These are phyloP conservation scores for Scheffersomyces stambukii DNA, from an alignment of 1,139 yeast species.

Conservation along the genomic window DNA sequence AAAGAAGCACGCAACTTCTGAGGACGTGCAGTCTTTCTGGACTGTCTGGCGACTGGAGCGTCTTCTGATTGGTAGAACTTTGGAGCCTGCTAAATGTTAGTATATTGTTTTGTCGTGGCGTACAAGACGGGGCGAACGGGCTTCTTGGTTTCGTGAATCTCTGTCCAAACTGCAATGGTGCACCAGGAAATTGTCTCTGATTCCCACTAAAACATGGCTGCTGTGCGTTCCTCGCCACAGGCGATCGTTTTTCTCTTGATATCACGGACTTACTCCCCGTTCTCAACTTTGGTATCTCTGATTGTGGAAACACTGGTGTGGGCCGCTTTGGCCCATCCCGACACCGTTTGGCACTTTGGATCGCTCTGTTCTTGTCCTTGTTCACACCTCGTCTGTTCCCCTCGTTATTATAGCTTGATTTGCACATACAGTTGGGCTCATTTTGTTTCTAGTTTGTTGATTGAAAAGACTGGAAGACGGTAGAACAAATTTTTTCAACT, in stretches of 20 bases:
- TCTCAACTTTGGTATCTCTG: too few relatives aligned
- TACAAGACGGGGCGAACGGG: neutral
- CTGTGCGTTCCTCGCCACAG: too few relatives aligned
- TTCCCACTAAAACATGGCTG: too few relatives aligned
- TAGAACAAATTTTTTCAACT: too few relatives aligned
- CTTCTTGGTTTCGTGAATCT: neutral
- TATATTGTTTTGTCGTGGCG: slow-evolving; percentile 13
- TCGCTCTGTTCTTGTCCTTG: too few relatives aligned
- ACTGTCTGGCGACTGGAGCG: slow-evolving; percentile 78
- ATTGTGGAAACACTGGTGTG: too few relatives aligned
- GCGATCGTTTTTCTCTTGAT: too few relatives aligned
- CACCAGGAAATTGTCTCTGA: slow-evolving; percentile 1
- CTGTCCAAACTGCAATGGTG: neutral
- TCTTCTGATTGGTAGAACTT: slow-evolving; percentile 97
- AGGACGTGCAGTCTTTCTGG: slow-evolving; percentile 92
- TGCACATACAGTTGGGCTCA: slow-evolving; percentile 32
- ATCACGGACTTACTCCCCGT: too few relatives aligned
- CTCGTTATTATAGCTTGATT: neutral
- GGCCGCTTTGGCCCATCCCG: too few relatives aligned
- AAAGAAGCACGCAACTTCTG: slow-evolving; percentile 95
- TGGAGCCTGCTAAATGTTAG: slow-evolving; percentile 63
- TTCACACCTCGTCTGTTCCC: slow-evolving; percentile 1
- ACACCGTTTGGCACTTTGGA: too few relatives aligned
- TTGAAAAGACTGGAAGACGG: too few relatives aligned
- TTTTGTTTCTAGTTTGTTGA: slow-evolving; percentile 23